These are phyloP conservation scores for Berberis thunbergii DNA, from an alignment of 164 flowering plant species.

Conservation along the genomic window DNA sequence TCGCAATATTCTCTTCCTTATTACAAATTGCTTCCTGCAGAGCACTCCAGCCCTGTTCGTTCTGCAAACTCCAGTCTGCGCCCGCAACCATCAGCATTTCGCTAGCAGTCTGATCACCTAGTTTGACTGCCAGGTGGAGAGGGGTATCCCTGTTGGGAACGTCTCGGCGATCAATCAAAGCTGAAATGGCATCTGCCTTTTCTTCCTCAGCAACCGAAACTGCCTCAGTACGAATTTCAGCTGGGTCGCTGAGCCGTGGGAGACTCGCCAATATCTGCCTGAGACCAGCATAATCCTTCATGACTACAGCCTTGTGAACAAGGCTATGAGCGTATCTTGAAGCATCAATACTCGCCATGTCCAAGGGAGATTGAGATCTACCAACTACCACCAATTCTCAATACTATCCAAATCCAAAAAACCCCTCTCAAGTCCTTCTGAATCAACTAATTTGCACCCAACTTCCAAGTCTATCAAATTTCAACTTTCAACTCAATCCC, in stretches of 20 bases:
- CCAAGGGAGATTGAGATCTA: constrained; percentile 1
- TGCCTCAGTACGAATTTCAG: constrained; percentile 14
- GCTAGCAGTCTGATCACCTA: constrained; percentile 12
- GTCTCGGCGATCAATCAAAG: constrained; percentile 15
- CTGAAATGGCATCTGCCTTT: constrained; percentile 14
- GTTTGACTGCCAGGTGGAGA: constrained; percentile 19
- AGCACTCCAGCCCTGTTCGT: constrained; percentile 22
- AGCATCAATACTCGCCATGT: constrained; percentile 15
- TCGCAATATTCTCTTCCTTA: constrained; percentile 18
- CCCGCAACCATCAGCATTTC: constrained; percentile 24
- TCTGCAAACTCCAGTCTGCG: constrained; percentile 20
- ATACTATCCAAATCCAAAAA: constrained; percentile 1
- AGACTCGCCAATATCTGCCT: constrained; percentile 10
- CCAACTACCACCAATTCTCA: background rate
- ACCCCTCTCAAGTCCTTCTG: constrained; percentile 3
- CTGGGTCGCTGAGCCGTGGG: constrained; percentile 12
- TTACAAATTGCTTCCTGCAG: constrained; percentile 22
- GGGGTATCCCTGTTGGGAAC: constrained; percentile 23
- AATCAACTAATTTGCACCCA: background rate
- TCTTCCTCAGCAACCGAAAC: constrained; percentile 15
- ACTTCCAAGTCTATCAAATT: constrained; percentile 2
- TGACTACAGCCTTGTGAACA: constrained; percentile 14
- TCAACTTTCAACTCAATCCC: background rate
- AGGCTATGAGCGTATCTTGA: constrained; percentile 12
- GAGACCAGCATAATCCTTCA: constrained; percentile 15